Conservation (phyloP, 1,284 basidiomycete species). For the Sphaerobolus stellatus region DNA sequence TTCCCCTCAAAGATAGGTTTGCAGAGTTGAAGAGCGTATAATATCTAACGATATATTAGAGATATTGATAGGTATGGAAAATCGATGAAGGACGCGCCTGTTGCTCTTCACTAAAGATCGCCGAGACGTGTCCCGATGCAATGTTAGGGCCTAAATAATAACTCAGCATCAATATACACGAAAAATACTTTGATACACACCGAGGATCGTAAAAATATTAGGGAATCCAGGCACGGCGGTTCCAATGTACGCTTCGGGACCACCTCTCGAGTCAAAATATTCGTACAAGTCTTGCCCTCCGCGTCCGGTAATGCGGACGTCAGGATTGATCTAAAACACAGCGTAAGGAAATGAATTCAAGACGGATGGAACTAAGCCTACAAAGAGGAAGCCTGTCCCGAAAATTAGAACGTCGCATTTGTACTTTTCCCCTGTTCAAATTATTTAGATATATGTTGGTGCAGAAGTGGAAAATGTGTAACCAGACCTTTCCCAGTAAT, state of each 20-base stretch:
- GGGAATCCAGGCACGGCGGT: constrained; percentile 50
- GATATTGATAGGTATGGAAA: background rate
- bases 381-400: constrained; percentile 16
- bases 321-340: constrained; percentile 1
- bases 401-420: constrained; percentile 14
- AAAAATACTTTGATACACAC: constrained; percentile 24
- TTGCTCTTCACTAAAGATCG: constrained; percentile 51
- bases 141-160: constrained; percentile 45
- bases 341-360: too few species aligned
- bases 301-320: background rate
- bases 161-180: constrained; percentile 1
- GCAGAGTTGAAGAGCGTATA: constrained; percentile 45
- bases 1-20: constrained; percentile 46
- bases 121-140: constrained; percentile 52
- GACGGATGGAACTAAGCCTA: too few species aligned
- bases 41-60: constrained; percentile 34
- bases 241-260: constrained; percentile 49
- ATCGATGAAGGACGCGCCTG: constrained; percentile 36
- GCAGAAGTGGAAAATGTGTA: background rate
- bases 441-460: background rate
- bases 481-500: constrained; percentile 43
- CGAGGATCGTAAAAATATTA: constrained; percentile 47
- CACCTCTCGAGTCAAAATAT: constrained; percentile 45
- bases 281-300: constrained; percentile 37
- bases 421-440: constrained; percentile 8